Evolutionary conservation across 345 rosid genomes (phyloP), one percentile per base, ranked within the genome.

Genomic region (Conringia planisiliqua): DNA sequence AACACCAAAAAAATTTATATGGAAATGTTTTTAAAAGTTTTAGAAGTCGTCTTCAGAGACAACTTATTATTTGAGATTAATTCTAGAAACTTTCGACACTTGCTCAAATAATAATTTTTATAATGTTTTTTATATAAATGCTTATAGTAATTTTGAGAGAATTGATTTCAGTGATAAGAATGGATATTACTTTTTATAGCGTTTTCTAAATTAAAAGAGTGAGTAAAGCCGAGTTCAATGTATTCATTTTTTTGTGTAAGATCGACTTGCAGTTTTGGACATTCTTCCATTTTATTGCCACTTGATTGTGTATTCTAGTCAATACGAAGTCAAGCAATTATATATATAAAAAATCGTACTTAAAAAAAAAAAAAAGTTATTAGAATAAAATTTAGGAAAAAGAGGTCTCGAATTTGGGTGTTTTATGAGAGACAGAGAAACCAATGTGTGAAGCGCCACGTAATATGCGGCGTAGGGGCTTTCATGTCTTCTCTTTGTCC

Each of bases 351-450:
- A 55, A 46, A 38, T 32, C 4, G 35, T 26, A 24, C 14, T 13
- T n/a, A n/a, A n/a, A n/a, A n/a, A n/a, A n/a, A n/a, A 2, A 26
- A 14, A 32, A 7, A 27, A 46, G 17, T n/a, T n/a, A 33, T 38
- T 20, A 18, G 27, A 51, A 62, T 35, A 51, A 54, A 32, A 10
- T 62, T 70, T 33, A 70, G 75, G 80, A 76, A 76, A 76, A 76
- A 76, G 80, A 76, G 80, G 75, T 70, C 80, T 76, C 80, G 76
- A 77, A 77, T 71, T 71, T 77, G 80, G 76, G 72, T 77, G 76
- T 77, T 77, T 77, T 77, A 48, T 77, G 76, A 71, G 72, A 71
- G 38, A 36, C 60, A 70, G 66, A 71, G 76, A 56, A 50, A 58
- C 68, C 76, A 59, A 71, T 71, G 72, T 29, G 4, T 48, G 27